Evolutionary conservation across 306 rosid species (phyloP), one percentile per base, ranked within the genome.

Genomic region (Vigna nakashimae): DNA sequence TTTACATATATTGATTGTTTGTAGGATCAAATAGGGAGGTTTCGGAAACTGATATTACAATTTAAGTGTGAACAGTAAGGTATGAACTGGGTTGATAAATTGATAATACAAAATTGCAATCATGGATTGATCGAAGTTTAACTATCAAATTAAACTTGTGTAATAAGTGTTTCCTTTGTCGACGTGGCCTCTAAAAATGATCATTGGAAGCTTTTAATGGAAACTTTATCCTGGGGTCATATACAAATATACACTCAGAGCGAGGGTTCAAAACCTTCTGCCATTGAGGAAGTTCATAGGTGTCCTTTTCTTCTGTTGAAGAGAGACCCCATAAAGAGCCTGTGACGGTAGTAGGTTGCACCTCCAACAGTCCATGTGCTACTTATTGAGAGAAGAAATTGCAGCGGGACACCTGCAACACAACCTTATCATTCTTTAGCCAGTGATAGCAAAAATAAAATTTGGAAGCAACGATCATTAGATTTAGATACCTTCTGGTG

Each of bases 321-420:
- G 89, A 82, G n/a, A 91, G 88, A 42, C 97, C 98, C 97, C 97
- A 94, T 2, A 91, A 7, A 0, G 94, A 65, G 2, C 98, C 62
- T 89, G 93, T 94, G 98, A 16, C 91, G 84, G 71, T 90, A 94
- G 65, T 87, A 85, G 0, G 82, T 84, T 45, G 75, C 71, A 17
- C 59, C 57, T 28, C 87, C 90, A 17, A 70, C 73, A 0, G 52
- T 80, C 98, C 98, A 94, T 85, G 91, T 80, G 76, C 83, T 74
- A 6, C 84, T 86, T 17, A 94, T 88, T 66, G 97, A 75, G 89
- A 91, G 97, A 52, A 94, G 68, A 52, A 94, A 82, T 70, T 85
- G 81, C 38, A 91, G 70, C 2, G 91, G 89, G 7, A 32, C 80
- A 15, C 78, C 96, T 91, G 87, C 85, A 69, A 57, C 9, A 24